Percentiles rank a stretch among this genome's conserved stretches.
phyloP scores from a whole-genome alignment of 441 rosid genomes.

The Gossypium aridum region DNA sequence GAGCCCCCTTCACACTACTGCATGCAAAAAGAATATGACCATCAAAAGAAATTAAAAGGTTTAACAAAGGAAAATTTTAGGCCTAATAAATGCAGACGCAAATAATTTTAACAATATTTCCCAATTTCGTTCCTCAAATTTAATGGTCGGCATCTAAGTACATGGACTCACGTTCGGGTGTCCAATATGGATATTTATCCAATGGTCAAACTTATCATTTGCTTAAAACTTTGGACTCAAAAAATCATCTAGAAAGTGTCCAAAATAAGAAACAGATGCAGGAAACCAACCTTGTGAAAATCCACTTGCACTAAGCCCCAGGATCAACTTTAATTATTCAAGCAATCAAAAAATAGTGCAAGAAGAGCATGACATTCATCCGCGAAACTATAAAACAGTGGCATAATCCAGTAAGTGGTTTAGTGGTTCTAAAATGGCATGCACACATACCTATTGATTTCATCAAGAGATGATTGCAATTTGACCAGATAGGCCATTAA shows the following conservation, averaged over 20 bases:
- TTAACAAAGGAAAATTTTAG: not conserved
- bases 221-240: too few species aligned
- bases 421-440: not conserved
- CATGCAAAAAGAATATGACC: not conserved
- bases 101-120: not conserved
- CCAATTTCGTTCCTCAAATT: not conserved
- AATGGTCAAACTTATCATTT: too few species aligned
- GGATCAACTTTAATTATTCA: too few species aligned
- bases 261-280: too few species aligned
- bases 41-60: not conserved
- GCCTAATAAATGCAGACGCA: not conserved
- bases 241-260: too few species aligned
- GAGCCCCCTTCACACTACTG: slow-evolving; percentile 65
- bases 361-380: not conserved
- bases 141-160: not conserved
- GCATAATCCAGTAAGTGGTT: not conserved
- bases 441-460: slow-evolving; percentile 62
- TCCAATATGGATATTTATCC: too few species aligned
- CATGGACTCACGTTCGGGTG: too few species aligned
- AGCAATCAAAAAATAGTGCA: too few species aligned
- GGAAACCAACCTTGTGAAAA: too few species aligned
- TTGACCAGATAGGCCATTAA: slow-evolving; percentile 80
- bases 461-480: slow-evolving; percentile 68
- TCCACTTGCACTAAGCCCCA: too few species aligned
- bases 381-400: not conserved